Base-by-base conservation (phyloP, 2,329 filamentous ascomycete genomes). In the Samsoniella hepiali region DNA sequence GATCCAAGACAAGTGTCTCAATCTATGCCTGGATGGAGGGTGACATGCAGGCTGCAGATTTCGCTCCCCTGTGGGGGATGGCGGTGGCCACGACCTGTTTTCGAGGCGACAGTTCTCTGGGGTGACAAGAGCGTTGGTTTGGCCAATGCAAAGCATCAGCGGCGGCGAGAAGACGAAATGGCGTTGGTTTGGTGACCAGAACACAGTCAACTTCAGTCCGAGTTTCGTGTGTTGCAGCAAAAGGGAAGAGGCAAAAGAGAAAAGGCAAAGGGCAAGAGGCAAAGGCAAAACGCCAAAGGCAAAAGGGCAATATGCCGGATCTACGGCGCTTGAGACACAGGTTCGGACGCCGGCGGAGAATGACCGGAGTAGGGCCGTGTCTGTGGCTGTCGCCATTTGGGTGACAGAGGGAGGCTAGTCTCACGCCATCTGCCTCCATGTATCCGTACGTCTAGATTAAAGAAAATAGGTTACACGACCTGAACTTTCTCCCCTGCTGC, bases 351-450 rank as follows among this genome's bases (percentile, higher is more conserved):
- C 34, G 59, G 55, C 54, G 54, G 55, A 63, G 64, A 65, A 63
- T 47, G 60, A 36, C 63, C 63, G 63, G 63, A 64, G 63, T 62
- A 64, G 53, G 58, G 63, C 63, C 58, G 63, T 45, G 15, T 32
- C 15, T 17, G 36, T 58, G 58, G 57, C 58, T 50, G 63, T 22
- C 22, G 27, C 42, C 22, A 29, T 56, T 45, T 5, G 45, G n/a
- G 29, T 42, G 40, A 55, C 13, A 22, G 22, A 22, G 36, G 17
- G 6, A 32, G 27, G 38, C 38, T 56, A 44, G 36, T 49, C 56
- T 58, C 44, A 38, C 56, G 56, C 42, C 56, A 58, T 50, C 11
- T 38, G 9, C 11, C 9, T 38, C 36, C 11, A 10, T 10, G 22
- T 22, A 22, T 22, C 22, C 22, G 22, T 22, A 22, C 22, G 22